phyloP scores from a whole-genome alignment of 2,329 filamentous ascomycete species.

The Aspergillus pseudoglaucus region DNA sequence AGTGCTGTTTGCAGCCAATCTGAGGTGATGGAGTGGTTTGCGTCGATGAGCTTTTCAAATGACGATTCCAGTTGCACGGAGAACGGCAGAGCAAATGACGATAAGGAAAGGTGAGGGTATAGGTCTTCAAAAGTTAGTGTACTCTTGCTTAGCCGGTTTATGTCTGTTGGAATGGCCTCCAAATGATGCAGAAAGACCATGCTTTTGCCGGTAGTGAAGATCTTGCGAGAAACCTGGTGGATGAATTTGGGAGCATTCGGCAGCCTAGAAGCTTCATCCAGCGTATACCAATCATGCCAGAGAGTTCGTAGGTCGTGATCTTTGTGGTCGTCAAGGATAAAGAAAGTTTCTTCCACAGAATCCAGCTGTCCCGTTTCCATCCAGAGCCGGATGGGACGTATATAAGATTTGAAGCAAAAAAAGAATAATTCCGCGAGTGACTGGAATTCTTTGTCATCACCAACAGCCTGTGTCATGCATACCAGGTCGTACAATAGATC shows the following conservation, averaged over 20 bases:
- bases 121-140: slow-evolving; percentile 25
- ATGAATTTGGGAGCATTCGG: slow-evolving; percentile 71
- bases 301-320: slow-evolving; percentile 56
- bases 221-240: slow-evolving; percentile 59
- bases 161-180: slow-evolving; percentile 35
- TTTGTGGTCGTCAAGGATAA: slow-evolving; percentile 57
- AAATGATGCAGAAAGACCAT: slow-evolving; percentile 75
- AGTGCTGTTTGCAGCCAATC: slow-evolving; percentile 59
- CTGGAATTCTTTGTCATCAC: slow-evolving; percentile 55
- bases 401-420: slow-evolving; percentile 73
- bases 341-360: slow-evolving; percentile 64
- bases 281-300: slow-evolving; percentile 69
- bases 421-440: slow-evolving; percentile 67
- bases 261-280: slow-evolving; percentile 52
- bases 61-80: slow-evolving; percentile 65
- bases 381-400: slow-evolving; percentile 74
- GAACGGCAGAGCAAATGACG: slow-evolving; percentile 31
- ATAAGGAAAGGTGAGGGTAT: slow-evolving; percentile 33
- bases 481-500: slow-evolving; percentile 70
- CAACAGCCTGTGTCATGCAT: slow-evolving; percentile 62
- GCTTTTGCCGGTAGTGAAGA: slow-evolving; percentile 85
- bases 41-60: slow-evolving; percentile 70
- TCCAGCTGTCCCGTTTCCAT: slow-evolving; percentile 71
- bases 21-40: slow-evolving; percentile 65
- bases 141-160: slow-evolving; percentile 29